These are phyloP conservation scores for Iris macrosiphon DNA, from an alignment of 106 monocot species.

Conservation along the genomic window DNA sequence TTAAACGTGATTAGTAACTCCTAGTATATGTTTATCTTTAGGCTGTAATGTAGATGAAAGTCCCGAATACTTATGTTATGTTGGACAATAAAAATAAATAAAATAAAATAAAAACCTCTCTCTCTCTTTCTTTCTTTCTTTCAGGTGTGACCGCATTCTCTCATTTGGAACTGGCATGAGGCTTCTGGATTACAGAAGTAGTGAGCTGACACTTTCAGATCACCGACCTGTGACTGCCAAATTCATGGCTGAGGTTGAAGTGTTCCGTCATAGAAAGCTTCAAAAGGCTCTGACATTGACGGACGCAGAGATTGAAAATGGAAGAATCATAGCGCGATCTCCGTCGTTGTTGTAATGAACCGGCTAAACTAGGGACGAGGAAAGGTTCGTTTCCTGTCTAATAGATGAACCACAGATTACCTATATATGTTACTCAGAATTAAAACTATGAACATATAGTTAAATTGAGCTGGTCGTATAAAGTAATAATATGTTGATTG, in stretches of 20 bases:
- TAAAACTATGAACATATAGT: too few species aligned
- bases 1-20: too few species aligned
- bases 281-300: constrained; percentile 71
- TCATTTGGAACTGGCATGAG: constrained; percentile 58
- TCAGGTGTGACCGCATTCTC: constrained; percentile 74
- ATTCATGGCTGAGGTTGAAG: constrained; percentile 56
- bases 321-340: constrained; percentile 10
- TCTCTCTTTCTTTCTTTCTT: too few species aligned
- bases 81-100: too few species aligned
- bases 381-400: not conserved
- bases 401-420: not conserved
- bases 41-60: too few species aligned
- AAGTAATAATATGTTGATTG: too few species aligned
- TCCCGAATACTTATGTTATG: too few species aligned
- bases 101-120: too few species aligned
- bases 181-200: constrained; percentile 41
- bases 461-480: too few species aligned
- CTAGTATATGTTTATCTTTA: too few species aligned
- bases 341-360: not conserved
- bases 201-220: constrained; percentile 51
- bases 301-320: constrained; percentile 51
- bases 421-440: too few species aligned
- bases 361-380: not conserved
- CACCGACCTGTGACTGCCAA: constrained; percentile 61
- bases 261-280: constrained; percentile 57